These are phyloP conservation scores for Suillus placidus DNA, from an alignment of 768 basidiomycete genomes.

Conservation along the genomic window DNA sequence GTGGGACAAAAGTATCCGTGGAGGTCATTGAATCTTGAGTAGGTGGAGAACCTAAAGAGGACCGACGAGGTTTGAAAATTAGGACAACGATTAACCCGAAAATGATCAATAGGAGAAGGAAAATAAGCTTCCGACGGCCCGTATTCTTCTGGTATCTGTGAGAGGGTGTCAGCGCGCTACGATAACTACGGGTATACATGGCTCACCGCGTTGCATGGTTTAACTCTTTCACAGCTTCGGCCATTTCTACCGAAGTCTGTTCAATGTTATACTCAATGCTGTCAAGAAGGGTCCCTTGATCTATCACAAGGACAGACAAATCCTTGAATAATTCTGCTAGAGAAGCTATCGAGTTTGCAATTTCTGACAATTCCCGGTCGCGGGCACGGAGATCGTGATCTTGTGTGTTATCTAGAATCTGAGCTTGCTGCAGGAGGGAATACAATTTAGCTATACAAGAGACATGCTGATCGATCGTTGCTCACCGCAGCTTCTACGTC, in stretches of 20 bases:
- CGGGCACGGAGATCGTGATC: slow-evolving; percentile 48
- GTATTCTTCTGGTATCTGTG: slow-evolving; percentile 91
- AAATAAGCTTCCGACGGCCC: slow-evolving; percentile 90
- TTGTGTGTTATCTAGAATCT: slow-evolving; percentile 41
- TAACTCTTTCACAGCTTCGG: slow-evolving; percentile 85
- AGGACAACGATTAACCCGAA: slow-evolving; percentile 85
- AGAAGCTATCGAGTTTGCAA: slow-evolving; percentile 88
- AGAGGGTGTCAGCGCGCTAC: background rate
- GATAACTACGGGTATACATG: slow-evolving; percentile 4
- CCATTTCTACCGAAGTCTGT: slow-evolving; percentile 78
- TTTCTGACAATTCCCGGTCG: slow-evolving; percentile 78
- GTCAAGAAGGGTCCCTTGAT: slow-evolving; percentile 96
- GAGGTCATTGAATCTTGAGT: slow-evolving; percentile 23
- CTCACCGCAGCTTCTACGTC: slow-evolving; percentile 86
- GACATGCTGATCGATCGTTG: slow-evolving; percentile 25
- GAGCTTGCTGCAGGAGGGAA: slow-evolving; percentile 32
- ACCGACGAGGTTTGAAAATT: slow-evolving; percentile 85
- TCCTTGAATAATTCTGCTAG: slow-evolving; percentile 98
- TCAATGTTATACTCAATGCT: slow-evolving; percentile 98
- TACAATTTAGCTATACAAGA: slow-evolving; percentile 14
- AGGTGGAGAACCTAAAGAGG: slow-evolving; percentile 33
- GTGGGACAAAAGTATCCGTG: slow-evolving; percentile 32
- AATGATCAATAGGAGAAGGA: slow-evolving; percentile 88
- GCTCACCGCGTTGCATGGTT: slow-evolving; percentile 78
- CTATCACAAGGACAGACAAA: slow-evolving; percentile 89